Evolutionary conservation across 2,329 filamentous ascomycete genomes (phyloP).

Genomic region (Nemania diffusa): DNA sequence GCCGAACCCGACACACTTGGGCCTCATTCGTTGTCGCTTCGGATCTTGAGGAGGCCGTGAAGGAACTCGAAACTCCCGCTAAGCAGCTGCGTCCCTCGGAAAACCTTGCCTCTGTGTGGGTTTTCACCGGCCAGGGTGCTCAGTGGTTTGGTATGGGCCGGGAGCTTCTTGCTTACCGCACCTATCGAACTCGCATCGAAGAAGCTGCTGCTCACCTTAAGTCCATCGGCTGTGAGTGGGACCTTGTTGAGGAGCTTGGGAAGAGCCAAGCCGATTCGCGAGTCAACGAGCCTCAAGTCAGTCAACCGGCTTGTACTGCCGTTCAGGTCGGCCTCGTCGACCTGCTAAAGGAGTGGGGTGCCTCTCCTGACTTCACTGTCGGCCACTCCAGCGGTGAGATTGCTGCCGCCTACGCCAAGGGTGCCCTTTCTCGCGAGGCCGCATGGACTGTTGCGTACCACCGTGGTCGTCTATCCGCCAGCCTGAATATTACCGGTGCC

Average conservation of each 20-base stretch:
- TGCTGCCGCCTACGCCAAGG: slow-evolving; percentile 55
- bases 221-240: slow-evolving; percentile 44
- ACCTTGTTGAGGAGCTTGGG: slow-evolving; percentile 43
- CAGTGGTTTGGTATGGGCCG: slow-evolving; percentile 49
- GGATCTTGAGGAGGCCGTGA: slow-evolving; percentile 37
- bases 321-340: slow-evolving; percentile 46
- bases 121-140: slow-evolving; percentile 49
- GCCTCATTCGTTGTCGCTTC: slow-evolving; percentile 44
- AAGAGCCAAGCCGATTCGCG: slow-evolving; percentile 41
- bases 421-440: slow-evolving; percentile 49
- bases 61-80: slow-evolving; percentile 40
- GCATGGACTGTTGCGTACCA: slow-evolving; percentile 48
- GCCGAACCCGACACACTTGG: slow-evolving; percentile 44
- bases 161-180: slow-evolving; percentile 45
- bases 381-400: slow-evolving; percentile 57
- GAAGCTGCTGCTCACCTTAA: slow-evolving; percentile 44
- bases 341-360: slow-evolving; percentile 46
- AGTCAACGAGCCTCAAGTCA: slow-evolving; percentile 47
- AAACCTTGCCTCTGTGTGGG: slow-evolving; percentile 41
- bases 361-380: slow-evolving; percentile 49
- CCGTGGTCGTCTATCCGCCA: slow-evolving; percentile 45
- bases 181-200: slow-evolving; percentile 43
- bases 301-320: slow-evolving; percentile 45
- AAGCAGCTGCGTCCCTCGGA: slow-evolving; percentile 42
- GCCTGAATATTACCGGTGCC: slow-evolving; percentile 41